Evolutionary conservation across 768 basidiomycete species (phyloP).

Genomic region (Tylopilus intermedius): DNA sequence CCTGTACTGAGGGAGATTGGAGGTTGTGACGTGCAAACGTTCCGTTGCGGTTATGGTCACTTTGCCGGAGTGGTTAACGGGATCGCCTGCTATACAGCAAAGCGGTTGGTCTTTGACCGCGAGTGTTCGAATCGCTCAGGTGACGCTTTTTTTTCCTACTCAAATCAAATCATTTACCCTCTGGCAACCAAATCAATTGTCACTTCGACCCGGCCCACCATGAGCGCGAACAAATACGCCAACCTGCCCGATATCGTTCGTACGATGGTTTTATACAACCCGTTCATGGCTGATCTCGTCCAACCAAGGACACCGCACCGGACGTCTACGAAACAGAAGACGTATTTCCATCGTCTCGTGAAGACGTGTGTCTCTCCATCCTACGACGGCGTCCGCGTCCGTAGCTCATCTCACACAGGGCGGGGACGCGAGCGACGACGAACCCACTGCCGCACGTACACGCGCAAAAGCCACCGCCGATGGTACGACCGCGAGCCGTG

Average conservation of each 20-base stretch:
- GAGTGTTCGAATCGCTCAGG: conserved; percentile 61
- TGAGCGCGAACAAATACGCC: conserved; percentile 77
- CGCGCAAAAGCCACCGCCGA: conserved; percentile 26
- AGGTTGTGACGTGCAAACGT: not conserved
- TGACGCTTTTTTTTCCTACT: conserved; percentile 41
- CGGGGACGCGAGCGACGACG: conserved; percentile 66
- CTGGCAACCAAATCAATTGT: not conserved
- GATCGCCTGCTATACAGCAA: conserved; percentile 63
- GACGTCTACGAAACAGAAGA: conserved; percentile 94
- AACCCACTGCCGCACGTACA: conserved; percentile 39
- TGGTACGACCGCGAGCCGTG: conserved; percentile 38
- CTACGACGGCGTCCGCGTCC: not conserved
- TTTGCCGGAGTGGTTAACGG: conserved; percentile 96
- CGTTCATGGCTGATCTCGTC: conserved; percentile 1
- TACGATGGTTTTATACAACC: conserved; percentile 6
- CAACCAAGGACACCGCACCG: conserved; percentile 73
- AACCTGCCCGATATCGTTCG: conserved; percentile 88
- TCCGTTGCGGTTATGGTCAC: conserved; percentile 44
- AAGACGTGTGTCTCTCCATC: conserved; percentile 40
- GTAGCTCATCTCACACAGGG: conserved; percentile 36
- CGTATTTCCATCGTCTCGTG: conserved; percentile 48
- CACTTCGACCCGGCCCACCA: conserved; percentile 21
- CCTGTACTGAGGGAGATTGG: too few species aligned
- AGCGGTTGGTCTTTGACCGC: conserved; percentile 61
- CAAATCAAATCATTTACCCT: not conserved